Evolutionary conservation across 306 rosid species (phyloP).

Genomic region (Malus sieversii): DNA sequence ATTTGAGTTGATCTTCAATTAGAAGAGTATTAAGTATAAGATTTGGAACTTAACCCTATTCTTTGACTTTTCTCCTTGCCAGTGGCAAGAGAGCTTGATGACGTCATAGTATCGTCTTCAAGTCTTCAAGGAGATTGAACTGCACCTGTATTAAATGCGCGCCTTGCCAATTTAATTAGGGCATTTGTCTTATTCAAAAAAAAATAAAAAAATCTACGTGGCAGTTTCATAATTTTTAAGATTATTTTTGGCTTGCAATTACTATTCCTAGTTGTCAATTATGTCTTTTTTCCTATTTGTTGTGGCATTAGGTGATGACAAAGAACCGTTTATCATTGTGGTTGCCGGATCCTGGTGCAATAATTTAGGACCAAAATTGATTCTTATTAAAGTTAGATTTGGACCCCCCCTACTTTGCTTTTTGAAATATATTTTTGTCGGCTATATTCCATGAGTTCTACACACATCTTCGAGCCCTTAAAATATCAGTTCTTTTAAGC

Average conservation of each 20-base stretch:
- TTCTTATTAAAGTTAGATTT: not conserved
- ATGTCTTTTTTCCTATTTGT: not conserved
- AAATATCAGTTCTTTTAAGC: not conserved
- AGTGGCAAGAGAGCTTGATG: too few species aligned
- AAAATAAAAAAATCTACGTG: too few species aligned
- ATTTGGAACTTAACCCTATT: too few species aligned
- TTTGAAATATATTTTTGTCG: not conserved
- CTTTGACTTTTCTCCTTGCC: too few species aligned
- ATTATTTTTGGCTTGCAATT: not conserved
- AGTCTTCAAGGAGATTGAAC: too few species aligned
- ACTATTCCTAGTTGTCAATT: not conserved
- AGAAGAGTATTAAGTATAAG: too few species aligned
- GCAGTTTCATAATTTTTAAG: too few species aligned
- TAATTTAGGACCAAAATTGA: not conserved
- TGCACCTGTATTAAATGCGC: too few species aligned
- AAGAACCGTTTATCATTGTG: not conserved
- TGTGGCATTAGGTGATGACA: not conserved
- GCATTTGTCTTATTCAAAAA: too few species aligned
- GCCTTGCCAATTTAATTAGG: too few species aligned
- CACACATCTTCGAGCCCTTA: conserved; percentile 9
- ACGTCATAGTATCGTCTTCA: too few species aligned
- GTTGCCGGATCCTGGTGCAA: not conserved
- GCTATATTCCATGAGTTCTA: conserved; percentile 6
- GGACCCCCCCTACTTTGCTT: not conserved
- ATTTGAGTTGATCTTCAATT: too few species aligned